Evolutionary conservation across 176 grass and related monocot species (phyloP), one percentile per base, ranked within the genome.

Genomic region (Tuctoria greenei): DNA sequence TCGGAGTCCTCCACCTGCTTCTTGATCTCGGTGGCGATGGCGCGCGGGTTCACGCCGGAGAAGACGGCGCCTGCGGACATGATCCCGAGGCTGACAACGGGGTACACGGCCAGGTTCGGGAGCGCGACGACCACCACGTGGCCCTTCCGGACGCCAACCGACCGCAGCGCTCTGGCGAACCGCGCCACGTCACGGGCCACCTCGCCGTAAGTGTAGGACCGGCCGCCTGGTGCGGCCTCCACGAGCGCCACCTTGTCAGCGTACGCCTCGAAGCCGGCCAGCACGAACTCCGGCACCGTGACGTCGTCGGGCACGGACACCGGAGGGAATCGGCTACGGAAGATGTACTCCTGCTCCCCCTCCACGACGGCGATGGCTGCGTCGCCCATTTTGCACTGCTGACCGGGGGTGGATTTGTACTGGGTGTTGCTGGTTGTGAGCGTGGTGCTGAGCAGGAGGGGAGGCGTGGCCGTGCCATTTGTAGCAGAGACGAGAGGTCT

Each of bases 1-100:
- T 93, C 90, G 2, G 90, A 97, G 75, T 91, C 90, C 73, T 85
- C 77, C 35, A 93, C 88, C 75, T 97, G 93, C 79, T 93, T 97
- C 73, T 18, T 75, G 65, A 97, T 97, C 90, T 93, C 93, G 0
- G 58, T 37, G 15, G 81, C 79, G 18, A 79, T 13, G 13, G 90
- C 76, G 16, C 85, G 82, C 6, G 90, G 93, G 64, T 97, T 97
- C 67, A 84, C 82, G 18, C 90, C 86, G 34, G 90, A 97, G 80
- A 97, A 97, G 8, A 97, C 88, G 20, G 85, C 93, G 8, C 93
- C 88, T 0, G 90, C 83, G 0, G 87, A 51, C 93, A 97, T 93
- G 41, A 97, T 74, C 17, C 90, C 90, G 14, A 97, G 93, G 1
- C 85, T 72, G 4, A 97, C 79, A 4, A 93, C 88, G 11, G 93